Evolutionary conservation across 495 filamentous ascomycete species (phyloP).

Genomic region (Lophium mytilinum): DNA sequence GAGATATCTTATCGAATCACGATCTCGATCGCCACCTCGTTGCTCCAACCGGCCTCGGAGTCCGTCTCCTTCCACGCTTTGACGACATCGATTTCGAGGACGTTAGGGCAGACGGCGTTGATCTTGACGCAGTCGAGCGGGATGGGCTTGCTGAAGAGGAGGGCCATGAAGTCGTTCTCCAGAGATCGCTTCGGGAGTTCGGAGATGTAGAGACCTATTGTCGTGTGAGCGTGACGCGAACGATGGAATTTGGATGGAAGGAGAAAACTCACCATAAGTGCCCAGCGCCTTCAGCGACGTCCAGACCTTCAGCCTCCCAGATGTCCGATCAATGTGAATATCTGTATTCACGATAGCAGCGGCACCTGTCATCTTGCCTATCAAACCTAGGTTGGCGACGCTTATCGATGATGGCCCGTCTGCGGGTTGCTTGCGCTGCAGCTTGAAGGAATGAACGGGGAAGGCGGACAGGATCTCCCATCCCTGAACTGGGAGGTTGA

Average conservation of each 20-base stretch:
- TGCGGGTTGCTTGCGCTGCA: slow-evolving; percentile 28
- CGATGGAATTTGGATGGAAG: slow-evolving; percentile 3
- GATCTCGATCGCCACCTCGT: slow-evolving; percentile 70
- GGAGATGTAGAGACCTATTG: slow-evolving; percentile 61
- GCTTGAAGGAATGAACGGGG: slow-evolving; percentile 49
- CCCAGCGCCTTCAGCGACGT: slow-evolving; percentile 75
- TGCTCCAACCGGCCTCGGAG: slow-evolving; percentile 67
- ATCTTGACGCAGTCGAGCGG: slow-evolving; percentile 57
- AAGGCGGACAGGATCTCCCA: slow-evolving; percentile 80
- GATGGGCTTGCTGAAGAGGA: slow-evolving; percentile 61
- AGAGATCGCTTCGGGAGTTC: slow-evolving; percentile 51
- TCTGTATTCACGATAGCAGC: slow-evolving; percentile 60
- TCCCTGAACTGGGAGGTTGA: slow-evolving; percentile 53
- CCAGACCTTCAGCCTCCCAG: slow-evolving; percentile 54
- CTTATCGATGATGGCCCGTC: slow-evolving; percentile 4
- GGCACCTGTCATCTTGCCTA: slow-evolving; percentile 84
- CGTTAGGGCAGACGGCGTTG: slow-evolving; percentile 44
- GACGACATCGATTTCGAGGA: slow-evolving; percentile 72
- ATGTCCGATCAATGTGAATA: slow-evolving; percentile 44
- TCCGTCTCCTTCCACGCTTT: slow-evolving; percentile 71
- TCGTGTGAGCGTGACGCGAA: not conserved
- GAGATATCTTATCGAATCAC: slow-evolving; percentile 32
- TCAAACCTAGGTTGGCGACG: slow-evolving; percentile 66
- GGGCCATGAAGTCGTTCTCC: slow-evolving; percentile 63
- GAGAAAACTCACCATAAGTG: slow-evolving; percentile 51